Percentiles rank a stretch among this genome's conserved stretches.
Evolutionary conservation across 1,284 basidiomycete genomes (phyloP).

Genomic region (Ustilago nuda): DNA sequence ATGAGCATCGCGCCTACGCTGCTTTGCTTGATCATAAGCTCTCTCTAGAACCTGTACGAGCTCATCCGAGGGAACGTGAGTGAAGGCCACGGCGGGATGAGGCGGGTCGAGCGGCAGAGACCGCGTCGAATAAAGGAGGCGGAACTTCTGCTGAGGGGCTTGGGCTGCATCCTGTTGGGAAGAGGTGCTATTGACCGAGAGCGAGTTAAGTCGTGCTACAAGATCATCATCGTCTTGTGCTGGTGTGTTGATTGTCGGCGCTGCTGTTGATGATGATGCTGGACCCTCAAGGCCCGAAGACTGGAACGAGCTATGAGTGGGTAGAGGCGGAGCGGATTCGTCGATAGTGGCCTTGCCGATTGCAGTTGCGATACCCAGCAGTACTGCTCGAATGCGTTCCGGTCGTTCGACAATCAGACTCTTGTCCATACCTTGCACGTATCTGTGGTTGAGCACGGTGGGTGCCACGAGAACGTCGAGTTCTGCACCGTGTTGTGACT

Average conservation of each 20-base stretch:
- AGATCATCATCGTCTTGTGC: conserved; percentile 40
- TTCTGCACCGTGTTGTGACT: conserved; percentile 9
- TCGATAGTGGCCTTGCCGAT: conserved; percentile 35
- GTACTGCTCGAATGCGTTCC: conserved; percentile 63
- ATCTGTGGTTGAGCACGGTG: conserved; percentile 62
- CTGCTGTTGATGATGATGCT: background rate
- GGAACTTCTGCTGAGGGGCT: conserved; percentile 24
- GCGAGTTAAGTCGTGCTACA: conserved; percentile 41
- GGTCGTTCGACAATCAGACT: conserved; percentile 66
- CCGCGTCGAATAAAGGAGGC: conserved; percentile 39
- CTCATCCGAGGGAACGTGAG: conserved; percentile 52
- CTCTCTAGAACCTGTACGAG: conserved; percentile 31
- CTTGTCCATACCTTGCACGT: conserved; percentile 64
- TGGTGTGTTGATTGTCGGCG: background rate
- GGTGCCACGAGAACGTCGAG: conserved; percentile 64
- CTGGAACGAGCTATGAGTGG: conserved; percentile 9
- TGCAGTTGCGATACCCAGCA: conserved; percentile 59
- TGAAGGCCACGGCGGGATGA: conserved; percentile 48
- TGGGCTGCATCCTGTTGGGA: background rate
- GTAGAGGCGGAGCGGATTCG: conserved; percentile 14
- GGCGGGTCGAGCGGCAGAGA: conserved; percentile 51
- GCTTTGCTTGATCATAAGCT: conserved; percentile 43
- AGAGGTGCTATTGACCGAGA: conserved; percentile 28
- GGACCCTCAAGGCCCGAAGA: background rate
- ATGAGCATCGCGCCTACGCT: conserved; percentile 24